Conservation (phyloP, 1,284 basidiomycete genomes). For the Heterobasidion occidentale region DNA sequence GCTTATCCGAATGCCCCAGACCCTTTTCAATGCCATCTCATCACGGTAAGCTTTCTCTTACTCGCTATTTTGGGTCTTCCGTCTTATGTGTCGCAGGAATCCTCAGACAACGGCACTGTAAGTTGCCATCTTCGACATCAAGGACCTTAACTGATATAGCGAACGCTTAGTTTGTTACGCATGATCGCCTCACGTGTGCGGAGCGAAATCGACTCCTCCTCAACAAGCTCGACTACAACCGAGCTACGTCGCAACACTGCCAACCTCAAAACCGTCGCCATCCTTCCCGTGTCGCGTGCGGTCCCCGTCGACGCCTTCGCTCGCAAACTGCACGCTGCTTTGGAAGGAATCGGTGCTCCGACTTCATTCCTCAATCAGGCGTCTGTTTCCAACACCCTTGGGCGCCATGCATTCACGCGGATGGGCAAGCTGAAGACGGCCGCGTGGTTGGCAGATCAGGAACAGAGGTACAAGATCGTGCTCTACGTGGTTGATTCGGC, state of each 20-base stretch:
- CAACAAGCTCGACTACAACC: slow-evolving; percentile 36
- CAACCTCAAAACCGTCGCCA: slow-evolving; percentile 90
- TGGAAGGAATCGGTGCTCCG: slow-evolving; percentile 84
- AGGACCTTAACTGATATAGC: neutral
- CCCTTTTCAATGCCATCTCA: slow-evolving; percentile 95
- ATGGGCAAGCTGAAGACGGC: slow-evolving; percentile 94
- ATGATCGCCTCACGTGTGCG: slow-evolving; percentile 92
- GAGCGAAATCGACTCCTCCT: slow-evolving; percentile 65
- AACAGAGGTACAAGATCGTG: slow-evolving; percentile 86
- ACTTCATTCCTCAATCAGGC: slow-evolving; percentile 90
- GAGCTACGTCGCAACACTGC: slow-evolving; percentile 75
- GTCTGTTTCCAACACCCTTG: slow-evolving; percentile 83
- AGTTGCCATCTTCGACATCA: slow-evolving; percentile 18
- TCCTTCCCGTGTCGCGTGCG: slow-evolving; percentile 74
- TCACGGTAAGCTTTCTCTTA: slow-evolving; percentile 44
- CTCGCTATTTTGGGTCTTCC: slow-evolving; percentile 1
- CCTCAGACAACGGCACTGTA: slow-evolving; percentile 93
- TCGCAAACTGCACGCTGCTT: slow-evolving; percentile 77
- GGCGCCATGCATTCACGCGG: slow-evolving; percentile 86
- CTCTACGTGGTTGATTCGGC: slow-evolving; percentile 93
- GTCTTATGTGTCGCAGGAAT: slow-evolving; percentile 47
- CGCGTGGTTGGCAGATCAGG: slow-evolving; percentile 92
- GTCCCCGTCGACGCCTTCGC: slow-evolving; percentile 87
- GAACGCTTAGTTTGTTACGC: slow-evolving; percentile 56
- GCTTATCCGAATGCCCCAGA: slow-evolving; percentile 95